Evolutionary conservation across 2,329 filamentous ascomycete species (phyloP).

Genomic region (Pseudocercospora vitis): DNA sequence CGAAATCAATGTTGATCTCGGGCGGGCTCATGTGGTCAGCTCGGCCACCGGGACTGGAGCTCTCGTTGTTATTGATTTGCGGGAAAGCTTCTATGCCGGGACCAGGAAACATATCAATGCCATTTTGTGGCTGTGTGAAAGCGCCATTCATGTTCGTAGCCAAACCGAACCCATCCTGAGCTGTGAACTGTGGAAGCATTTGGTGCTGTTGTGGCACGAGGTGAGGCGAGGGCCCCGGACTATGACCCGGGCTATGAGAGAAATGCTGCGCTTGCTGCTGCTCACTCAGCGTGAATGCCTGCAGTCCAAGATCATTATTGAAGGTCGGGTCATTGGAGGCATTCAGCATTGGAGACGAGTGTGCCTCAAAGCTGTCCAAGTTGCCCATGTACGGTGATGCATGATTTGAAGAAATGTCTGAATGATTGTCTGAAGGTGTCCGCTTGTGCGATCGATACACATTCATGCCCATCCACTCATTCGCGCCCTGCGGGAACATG

Average conservation of each 20-base stretch:
- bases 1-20: conserved; percentile 91
- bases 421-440: conserved; percentile 80
- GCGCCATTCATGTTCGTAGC: conserved; percentile 49
- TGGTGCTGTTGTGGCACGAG: conserved; percentile 67
- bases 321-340: conserved; percentile 70
- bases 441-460: conserved; percentile 79
- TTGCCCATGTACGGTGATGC: conserved; percentile 79
- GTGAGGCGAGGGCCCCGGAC: conserved; percentile 65
- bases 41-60: conserved; percentile 49
- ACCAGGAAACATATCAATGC: conserved; percentile 54
- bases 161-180: conserved; percentile 49
- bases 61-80: conserved; percentile 50
- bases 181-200: conserved; percentile 51
- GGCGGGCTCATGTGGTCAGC: conserved; percentile 82
- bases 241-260: conserved; percentile 40
- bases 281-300: conserved; percentile 77
- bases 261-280: conserved; percentile 44
- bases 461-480: conserved; percentile 60
- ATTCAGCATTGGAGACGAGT: conserved; percentile 77
- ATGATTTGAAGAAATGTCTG: conserved; percentile 77
- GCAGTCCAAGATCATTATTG: conserved; percentile 74
- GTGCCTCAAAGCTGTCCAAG: conserved; percentile 75
- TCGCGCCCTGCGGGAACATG: conserved; percentile 55
- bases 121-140: conserved; percentile 45
- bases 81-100: conserved; percentile 51